Conservation (phyloP, 208 protist genomes). For the Crithidia sp. region DNA sequence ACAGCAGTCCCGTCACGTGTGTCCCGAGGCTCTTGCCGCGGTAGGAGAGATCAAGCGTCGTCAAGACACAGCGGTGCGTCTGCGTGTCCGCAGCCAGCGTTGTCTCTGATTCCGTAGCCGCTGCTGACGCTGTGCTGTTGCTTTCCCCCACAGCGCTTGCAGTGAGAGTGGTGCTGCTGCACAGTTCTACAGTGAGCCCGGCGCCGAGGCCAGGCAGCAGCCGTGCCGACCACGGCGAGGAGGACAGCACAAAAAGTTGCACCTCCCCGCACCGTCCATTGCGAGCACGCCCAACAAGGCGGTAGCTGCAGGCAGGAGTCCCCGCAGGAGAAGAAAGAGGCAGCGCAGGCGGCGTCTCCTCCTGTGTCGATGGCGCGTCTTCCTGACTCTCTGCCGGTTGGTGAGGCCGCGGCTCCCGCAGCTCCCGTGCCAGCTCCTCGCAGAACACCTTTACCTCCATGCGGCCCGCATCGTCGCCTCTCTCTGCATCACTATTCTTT, state of each 20-base stretch:
- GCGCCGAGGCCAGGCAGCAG: constrained; percentile 45
- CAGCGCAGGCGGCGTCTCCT: too few relatives aligned
- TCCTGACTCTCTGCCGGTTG: not conserved
- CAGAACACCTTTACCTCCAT: constrained; percentile 14
- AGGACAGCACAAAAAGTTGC: constrained; percentile 61
- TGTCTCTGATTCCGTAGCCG: not conserved
- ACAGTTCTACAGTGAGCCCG: constrained; percentile 64
- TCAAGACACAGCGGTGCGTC: constrained; percentile 43
- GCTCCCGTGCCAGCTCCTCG: constrained; percentile 7
- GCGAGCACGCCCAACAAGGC: constrained; percentile 53
- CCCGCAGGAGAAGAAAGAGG: not conserved
- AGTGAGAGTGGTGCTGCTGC: not conserved
- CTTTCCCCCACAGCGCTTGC: not conserved
- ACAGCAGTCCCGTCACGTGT: constrained; percentile 34
- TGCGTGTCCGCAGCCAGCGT: not conserved
- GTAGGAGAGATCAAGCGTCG: constrained; percentile 78
- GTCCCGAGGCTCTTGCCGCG: constrained; percentile 77
- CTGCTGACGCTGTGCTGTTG: not conserved
- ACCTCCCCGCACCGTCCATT: constrained; percentile 79
- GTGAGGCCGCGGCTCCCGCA: constrained; percentile 1
- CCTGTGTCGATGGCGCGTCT: too few relatives aligned
- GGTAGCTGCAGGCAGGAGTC: constrained; percentile 32
- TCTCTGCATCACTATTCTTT: not conserved
- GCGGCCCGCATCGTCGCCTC: not conserved
- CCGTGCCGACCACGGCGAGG: constrained; percentile 48